These are phyloP conservation scores for Grosmannia clavigera DNA, from an alignment of 2,329 filamentous ascomycete genomes.

Conservation along the genomic window DNA sequence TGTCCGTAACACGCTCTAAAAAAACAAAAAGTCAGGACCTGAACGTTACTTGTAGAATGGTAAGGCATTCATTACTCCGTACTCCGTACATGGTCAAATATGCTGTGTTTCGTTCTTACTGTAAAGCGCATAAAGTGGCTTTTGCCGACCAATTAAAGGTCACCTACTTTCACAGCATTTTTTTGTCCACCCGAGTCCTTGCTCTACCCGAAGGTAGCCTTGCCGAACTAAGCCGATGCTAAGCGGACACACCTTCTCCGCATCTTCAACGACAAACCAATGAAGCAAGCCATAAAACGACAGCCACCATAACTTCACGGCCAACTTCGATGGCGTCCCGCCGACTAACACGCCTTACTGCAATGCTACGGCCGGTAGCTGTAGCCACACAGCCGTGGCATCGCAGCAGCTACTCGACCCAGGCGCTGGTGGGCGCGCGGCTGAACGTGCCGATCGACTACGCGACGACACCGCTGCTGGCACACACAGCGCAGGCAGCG, in stretches of 20 bases:
- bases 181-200: too few relatives aligned
- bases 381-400: background rate
- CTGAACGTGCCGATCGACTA: slow-evolving; percentile 87
- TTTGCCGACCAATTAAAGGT: too few relatives aligned
- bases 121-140: too few relatives aligned
- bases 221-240: background rate
- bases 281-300: background rate
- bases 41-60: too few relatives aligned
- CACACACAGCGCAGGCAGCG: slow-evolving; percentile 64
- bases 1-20: too few relatives aligned
- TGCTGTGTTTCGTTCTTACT: too few relatives aligned
- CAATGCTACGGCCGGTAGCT: background rate
- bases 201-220: too few relatives aligned
- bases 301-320: background rate
- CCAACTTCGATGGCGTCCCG: background rate
- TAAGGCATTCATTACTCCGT: too few relatives aligned
- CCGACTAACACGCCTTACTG: background rate
- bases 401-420: slow-evolving; percentile 36
- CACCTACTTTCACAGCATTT: too few relatives aligned
- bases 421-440: slow-evolving; percentile 41
- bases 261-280: background rate
- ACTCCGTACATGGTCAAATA: too few relatives aligned
- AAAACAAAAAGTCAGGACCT: too few relatives aligned
- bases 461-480: slow-evolving; percentile 64
- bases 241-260: background rate